Base-by-base conservation (phyloP, 208 protist species). In the Acanthamoeba quina region DNA sequence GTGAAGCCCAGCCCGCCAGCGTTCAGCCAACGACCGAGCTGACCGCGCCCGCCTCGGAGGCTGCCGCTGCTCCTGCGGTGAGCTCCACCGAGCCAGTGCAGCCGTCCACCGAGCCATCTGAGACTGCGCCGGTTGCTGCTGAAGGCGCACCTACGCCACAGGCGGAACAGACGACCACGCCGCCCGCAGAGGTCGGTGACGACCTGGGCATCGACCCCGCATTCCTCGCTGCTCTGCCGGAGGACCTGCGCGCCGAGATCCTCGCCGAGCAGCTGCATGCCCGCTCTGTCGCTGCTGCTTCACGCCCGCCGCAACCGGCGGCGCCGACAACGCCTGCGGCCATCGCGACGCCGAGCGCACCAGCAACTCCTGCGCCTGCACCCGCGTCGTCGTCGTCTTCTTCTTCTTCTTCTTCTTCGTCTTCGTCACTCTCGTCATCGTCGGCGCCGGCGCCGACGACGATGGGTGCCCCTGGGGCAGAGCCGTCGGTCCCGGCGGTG, bases 161-260 rank as follows among this genome's bases (percentile, higher is more conserved):
- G 56, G 56, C 13, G 5, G 15, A 62, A 19, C 37, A 13, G 26
- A 78, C 62, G 17, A 29, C 91, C 6, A 11, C 41, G 52, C 9
- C 44, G 41, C 34, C 47, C 11, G 7, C 93, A 19, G 6, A 6
- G n/a, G 13, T 6, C 10, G 90, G 31, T 26, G 72, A 90, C 4
- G 92, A 95, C 24, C 74, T 76, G 52, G 96, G 93, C 37, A 96
- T 99, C 44, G 98, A 99, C 82, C 98, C 98, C 24, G 96, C 97
- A 58, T 99, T 99, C 94, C 95, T 99, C 3, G 94, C 96, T 37
- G 98, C 98, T 31, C 94, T 99, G 47, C 98, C 98, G 5, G 95
- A 96, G 44, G 96, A 98, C 29, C 94, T 99, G 10, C 97, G 98
- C 41, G 97, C 97, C 56, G 98, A 99, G 80, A 97, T 99, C 24